Percentiles rank a stretch among this genome's conserved stretches.
Conservation (phyloP, 164 flowering plant species). For the Amborella trichopoda region DNA sequence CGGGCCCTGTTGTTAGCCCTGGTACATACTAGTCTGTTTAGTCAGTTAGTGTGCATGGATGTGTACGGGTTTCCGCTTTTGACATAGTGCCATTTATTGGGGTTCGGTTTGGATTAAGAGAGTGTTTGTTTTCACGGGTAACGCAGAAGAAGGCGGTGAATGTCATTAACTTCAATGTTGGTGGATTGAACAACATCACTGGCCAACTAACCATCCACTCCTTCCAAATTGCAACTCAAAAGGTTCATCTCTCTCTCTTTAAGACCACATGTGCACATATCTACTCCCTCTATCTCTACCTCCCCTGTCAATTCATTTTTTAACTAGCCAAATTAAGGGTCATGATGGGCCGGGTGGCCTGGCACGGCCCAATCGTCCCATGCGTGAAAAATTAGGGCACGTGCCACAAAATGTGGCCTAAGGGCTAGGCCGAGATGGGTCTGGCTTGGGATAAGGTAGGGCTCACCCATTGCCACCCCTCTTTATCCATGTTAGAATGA, state of each 20-base stretch:
- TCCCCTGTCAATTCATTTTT: too few species aligned
- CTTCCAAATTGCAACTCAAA: slow-evolving; percentile 20
- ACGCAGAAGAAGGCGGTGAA: slow-evolving; percentile 81
- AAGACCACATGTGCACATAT: too few species aligned
- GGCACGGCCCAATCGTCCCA: too few species aligned
- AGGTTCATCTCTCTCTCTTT: slow-evolving; percentile 9
- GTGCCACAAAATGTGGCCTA: too few species aligned
- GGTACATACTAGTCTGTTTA: background rate
- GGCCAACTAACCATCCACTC: slow-evolving; percentile 20
- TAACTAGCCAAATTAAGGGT: too few species aligned
- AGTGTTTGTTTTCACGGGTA: slow-evolving; percentile 1
- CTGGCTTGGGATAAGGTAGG: too few species aligned
- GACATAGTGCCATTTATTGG: background rate
- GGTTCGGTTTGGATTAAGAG: background rate
- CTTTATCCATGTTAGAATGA: too few species aligned
- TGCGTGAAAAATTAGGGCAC: too few species aligned
- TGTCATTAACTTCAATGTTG: slow-evolving; percentile 17
- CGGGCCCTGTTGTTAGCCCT: background rate
- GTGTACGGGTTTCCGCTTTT: background rate
- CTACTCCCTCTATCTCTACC: too few species aligned
- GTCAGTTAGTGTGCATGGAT: background rate
- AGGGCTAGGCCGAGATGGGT: too few species aligned
- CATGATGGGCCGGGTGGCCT: too few species aligned
- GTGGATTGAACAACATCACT: slow-evolving; percentile 19
- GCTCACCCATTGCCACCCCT: too few species aligned